Conservation (phyloP, 2,329 filamentous ascomycete genomes). For the Ceratocystis eucalypticola region DNA sequence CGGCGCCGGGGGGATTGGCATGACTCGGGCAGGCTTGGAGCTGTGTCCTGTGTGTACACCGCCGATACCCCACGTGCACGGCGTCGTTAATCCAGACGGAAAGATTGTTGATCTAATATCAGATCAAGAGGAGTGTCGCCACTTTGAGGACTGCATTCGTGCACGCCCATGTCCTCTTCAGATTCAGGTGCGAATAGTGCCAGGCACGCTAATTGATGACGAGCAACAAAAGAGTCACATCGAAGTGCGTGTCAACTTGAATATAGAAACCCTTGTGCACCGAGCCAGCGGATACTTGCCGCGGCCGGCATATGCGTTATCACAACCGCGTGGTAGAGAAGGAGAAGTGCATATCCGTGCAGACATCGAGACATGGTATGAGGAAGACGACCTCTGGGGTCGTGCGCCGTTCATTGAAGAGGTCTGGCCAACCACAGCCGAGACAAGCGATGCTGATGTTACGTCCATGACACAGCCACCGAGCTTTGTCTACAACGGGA, state of each 20-base stretch:
- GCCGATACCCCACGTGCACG: neutral
- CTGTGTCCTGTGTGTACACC: slow-evolving; percentile 10
- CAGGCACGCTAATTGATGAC: neutral
- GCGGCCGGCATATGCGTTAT: neutral
- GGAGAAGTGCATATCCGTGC: neutral
- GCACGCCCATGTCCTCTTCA: slow-evolving; percentile 15
- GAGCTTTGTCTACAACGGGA: slow-evolving; percentile 18
- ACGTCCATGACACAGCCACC: slow-evolving; percentile 12
- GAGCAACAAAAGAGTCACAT: neutral
- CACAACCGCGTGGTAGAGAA: neutral
- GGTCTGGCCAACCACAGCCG: neutral
- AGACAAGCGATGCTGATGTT: neutral
- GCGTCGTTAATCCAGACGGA: slow-evolving; percentile 12
- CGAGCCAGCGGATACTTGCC: slow-evolving; percentile 20
- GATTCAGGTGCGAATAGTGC: slow-evolving; percentile 9
- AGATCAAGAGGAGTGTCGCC: slow-evolving; percentile 12
- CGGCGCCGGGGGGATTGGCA: neutral
- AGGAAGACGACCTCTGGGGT: neutral
- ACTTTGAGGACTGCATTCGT: slow-evolving; percentile 15
- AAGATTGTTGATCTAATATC: slow-evolving; percentile 16
- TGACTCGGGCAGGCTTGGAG: neutral
- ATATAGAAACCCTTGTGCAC: slow-evolving; percentile 20
- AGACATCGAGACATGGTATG: slow-evolving; percentile 10
- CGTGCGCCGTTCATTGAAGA: slow-evolving; percentile 9
- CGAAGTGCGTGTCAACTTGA: slow-evolving; percentile 19